A percentile compares a stretch with the other conserved stretches of the same genome.
Evolutionary conservation across 2,329 filamentous ascomycete species (phyloP).

Genomic region (Tolypocladium guangdongense): DNA sequence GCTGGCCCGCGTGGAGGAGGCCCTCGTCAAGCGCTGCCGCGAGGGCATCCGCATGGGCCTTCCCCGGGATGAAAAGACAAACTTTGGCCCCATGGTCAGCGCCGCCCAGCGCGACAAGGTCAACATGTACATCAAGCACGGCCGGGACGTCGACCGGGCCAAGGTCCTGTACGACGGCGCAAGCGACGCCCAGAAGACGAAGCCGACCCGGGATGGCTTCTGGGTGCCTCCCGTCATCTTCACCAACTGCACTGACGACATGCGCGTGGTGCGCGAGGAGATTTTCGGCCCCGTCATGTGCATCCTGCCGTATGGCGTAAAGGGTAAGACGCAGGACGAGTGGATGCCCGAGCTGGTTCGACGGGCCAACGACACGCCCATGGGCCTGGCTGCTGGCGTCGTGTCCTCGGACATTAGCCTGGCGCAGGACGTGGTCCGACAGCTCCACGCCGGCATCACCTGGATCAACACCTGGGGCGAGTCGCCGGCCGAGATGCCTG

Average conservation of each 20-base stretch:
- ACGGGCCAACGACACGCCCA: slow-evolving; percentile 65
- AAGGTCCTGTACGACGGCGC: slow-evolving; percentile 62
- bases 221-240: slow-evolving; percentile 81
- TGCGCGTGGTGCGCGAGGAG: slow-evolving; percentile 72
- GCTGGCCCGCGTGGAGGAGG: slow-evolving; percentile 57
- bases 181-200: slow-evolving; percentile 37
- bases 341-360: slow-evolving; percentile 55
- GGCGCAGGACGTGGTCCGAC: slow-evolving; percentile 60
- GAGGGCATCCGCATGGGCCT: slow-evolving; percentile 69
- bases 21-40: slow-evolving; percentile 37
- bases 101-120: slow-evolving; percentile 68
- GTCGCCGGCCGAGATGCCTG: slow-evolving; percentile 81
- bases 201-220: slow-evolving; percentile 53
- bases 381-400: slow-evolving; percentile 76
- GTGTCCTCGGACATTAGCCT: slow-evolving; percentile 66
- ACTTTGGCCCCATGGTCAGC: slow-evolving; percentile 77
- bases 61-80: slow-evolving; percentile 60
- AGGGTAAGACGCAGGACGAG: slow-evolving; percentile 14
- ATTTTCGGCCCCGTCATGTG: slow-evolving; percentile 86
- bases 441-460: slow-evolving; percentile 74
- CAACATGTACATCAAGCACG: slow-evolving; percentile 62
- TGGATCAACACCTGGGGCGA: slow-evolving; percentile 96
- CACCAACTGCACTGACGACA: slow-evolving; percentile 71
- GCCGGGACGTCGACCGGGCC: slow-evolving; percentile 62
- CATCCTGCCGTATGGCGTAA: slow-evolving; percentile 59